A percentile compares a stretch with the other conserved stretches of the same genome.
phyloP scores from a whole-genome alignment of 495 filamentous ascomycete genomes.

The Thermochaetoides thermophila region DNA sequence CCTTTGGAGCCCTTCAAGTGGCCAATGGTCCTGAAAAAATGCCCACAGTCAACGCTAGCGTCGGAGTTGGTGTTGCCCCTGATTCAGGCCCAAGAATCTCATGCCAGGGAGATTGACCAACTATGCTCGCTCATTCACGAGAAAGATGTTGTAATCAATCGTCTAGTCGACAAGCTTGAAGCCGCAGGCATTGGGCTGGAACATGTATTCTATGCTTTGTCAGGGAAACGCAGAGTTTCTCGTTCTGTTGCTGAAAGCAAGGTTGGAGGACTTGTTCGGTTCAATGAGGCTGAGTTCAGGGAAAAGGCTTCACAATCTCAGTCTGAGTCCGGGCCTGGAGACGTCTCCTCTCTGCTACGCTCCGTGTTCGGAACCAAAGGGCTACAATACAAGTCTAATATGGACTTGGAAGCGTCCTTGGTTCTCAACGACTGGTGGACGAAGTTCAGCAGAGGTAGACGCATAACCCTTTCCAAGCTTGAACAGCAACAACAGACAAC shows the following conservation, averaged over 20 bases:
- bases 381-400: constrained; percentile 10
- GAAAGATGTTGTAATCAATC: constrained; percentile 67
- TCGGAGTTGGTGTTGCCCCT: constrained; percentile 56
- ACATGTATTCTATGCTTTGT: constrained; percentile 52
- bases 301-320: too few relatives aligned
- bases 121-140: constrained; percentile 48
- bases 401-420: constrained; percentile 17
- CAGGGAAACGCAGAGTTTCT: constrained; percentile 33
- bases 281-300: constrained; percentile 35
- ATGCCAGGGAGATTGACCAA: constrained; percentile 33
- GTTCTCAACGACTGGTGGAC: constrained; percentile 36
- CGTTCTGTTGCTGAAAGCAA: constrained; percentile 33
- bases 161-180: constrained; percentile 66
- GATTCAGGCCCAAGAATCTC: constrained; percentile 39
- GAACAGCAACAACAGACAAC: constrained; percentile 13
- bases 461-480: constrained; percentile 10
- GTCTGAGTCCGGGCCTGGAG: too few relatives aligned
- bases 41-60: constrained; percentile 37
- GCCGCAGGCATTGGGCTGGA: constrained; percentile 50
- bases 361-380: constrained; percentile 21
- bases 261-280: constrained; percentile 40
- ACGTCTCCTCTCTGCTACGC: constrained; percentile 21
- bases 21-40: constrained; percentile 44
- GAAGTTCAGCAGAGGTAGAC: constrained; percentile 21
- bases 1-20: constrained; percentile 57